phyloP scores from a whole-genome alignment of 2,329 filamentous ascomycete species.

The Cytospora piceae region DNA sequence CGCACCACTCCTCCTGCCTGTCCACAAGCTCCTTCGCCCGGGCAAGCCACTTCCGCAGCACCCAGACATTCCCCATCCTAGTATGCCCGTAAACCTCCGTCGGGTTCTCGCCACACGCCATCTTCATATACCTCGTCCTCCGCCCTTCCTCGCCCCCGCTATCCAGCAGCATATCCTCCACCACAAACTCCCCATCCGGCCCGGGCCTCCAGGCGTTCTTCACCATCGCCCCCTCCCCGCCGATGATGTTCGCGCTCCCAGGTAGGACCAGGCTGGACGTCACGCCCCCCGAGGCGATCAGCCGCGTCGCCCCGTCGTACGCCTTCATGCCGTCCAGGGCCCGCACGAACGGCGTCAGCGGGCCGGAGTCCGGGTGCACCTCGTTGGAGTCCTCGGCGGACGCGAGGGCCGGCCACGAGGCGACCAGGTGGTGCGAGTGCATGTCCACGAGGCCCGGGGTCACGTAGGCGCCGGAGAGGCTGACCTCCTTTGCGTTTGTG shows the following conservation, averaged over 20 bases:
- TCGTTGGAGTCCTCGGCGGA: constrained; percentile 45
- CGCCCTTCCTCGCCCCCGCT: constrained; percentile 40
- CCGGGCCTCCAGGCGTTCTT: constrained; percentile 46
- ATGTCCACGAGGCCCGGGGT: constrained; percentile 51
- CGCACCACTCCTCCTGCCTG: constrained; percentile 41
- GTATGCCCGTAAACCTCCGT: constrained; percentile 43
- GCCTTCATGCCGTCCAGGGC: constrained; percentile 47
- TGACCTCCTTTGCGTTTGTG: constrained; percentile 33
- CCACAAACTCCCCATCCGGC: constrained; percentile 42
- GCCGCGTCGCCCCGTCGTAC: constrained; percentile 43
- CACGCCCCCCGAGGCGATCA: constrained; percentile 49
- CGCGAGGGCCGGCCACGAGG: constrained; percentile 40
- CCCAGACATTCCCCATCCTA: constrained; percentile 46
- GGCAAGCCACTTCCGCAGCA: constrained; percentile 45
- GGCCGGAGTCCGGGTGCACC: constrained; percentile 37
- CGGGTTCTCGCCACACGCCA: constrained; percentile 53
- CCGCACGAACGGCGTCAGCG: constrained; percentile 45
- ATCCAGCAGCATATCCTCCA: constrained; percentile 48
- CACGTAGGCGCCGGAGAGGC: constrained; percentile 45
- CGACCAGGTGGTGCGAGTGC: constrained; percentile 48
- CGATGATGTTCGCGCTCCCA: constrained; percentile 49
- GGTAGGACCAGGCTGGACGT: constrained; percentile 51
- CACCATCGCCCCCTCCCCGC: constrained; percentile 48
- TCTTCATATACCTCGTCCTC: constrained; percentile 47
- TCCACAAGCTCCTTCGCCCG: constrained; percentile 42